These are phyloP conservation scores for Barbatosphaeria neglecta DNA, from an alignment of 495 filamentous ascomycete genomes.

Conservation along the genomic window DNA sequence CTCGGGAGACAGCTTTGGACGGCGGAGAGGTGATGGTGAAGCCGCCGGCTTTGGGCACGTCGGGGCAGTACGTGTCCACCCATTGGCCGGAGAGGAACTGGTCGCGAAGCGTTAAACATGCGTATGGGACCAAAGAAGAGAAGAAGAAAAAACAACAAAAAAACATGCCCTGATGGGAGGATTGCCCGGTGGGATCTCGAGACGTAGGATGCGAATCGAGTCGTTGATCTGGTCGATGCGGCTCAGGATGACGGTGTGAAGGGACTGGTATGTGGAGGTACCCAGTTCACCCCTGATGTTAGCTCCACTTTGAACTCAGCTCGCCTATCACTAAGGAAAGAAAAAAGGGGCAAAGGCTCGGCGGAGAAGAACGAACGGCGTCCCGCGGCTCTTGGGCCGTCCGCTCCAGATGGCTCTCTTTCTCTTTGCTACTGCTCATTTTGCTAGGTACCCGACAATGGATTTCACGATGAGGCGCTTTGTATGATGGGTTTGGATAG, in stretches of 20 bases:
- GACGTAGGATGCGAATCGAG: conserved; percentile 25
- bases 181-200: conserved; percentile 13
- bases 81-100: conserved; percentile 81
- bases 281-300: conserved; percentile 7
- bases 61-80: conserved; percentile 71
- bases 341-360: background rate
- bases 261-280: conserved; percentile 18
- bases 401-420: conserved; percentile 43
- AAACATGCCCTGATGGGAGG: conserved; percentile 13
- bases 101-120: background rate
- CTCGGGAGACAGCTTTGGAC: conserved; percentile 19
- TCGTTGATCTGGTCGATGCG: conserved; percentile 21
- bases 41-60: conserved; percentile 56
- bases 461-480: too few relatives aligned
- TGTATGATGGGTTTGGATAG: too few relatives aligned
- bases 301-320: background rate
- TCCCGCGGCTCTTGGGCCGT: conserved; percentile 64
- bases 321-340: background rate
- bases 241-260: conserved; percentile 24
- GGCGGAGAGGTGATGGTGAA: conserved; percentile 83
- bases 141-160: background rate
- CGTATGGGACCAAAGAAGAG: conserved; percentile 4
- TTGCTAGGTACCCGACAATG: too few relatives aligned
- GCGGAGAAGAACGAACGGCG: conserved; percentile 15
- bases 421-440: conserved; percentile 12